Evolutionary conservation across 208 protist species (phyloP).

Genomic region (Wallacemonas sp.): DNA sequence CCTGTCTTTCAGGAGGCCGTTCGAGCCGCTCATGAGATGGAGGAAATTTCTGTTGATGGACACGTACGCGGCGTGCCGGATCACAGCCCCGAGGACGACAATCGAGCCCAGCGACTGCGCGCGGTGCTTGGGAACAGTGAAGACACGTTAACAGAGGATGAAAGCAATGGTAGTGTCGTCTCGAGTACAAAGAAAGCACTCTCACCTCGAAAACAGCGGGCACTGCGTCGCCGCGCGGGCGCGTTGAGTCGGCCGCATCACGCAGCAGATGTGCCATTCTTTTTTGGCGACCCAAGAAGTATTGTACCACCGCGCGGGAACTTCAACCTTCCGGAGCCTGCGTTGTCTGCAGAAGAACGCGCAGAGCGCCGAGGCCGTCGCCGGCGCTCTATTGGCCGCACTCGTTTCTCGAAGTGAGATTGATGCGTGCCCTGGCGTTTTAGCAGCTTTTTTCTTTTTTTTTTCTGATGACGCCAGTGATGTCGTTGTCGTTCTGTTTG

Average conservation of each 20-base stretch:
- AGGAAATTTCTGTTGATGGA: constrained; percentile 40
- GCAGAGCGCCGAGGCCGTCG: constrained; percentile 26
- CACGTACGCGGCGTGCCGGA: constrained; percentile 27
- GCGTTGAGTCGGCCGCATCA: constrained; percentile 28
- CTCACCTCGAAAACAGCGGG: constrained; percentile 5
- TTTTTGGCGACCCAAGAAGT: constrained; percentile 56
- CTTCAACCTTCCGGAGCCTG: constrained; percentile 68
- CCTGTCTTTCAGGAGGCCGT: constrained; percentile 74
- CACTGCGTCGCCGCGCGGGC: constrained; percentile 23
- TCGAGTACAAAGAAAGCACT: neutral
- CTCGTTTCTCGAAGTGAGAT: constrained; percentile 33
- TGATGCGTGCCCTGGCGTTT: no score
- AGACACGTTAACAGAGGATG: neutral
- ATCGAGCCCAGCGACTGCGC: neutral
- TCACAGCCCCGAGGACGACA: neutral
- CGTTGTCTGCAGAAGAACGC: constrained; percentile 42
- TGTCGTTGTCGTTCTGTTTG: no score
- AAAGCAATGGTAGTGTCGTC: neutral
- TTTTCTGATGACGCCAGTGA: no score
- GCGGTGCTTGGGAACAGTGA: neutral
- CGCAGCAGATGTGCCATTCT: constrained; percentile 73
- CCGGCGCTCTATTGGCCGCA: constrained; percentile 20
- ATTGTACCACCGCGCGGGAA: constrained; percentile 62
- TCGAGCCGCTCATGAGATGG: constrained; percentile 45
- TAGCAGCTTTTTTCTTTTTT: neutral